Conservation (phyloP, 257 asterid genomes). For the Leptodermis oblonga region DNA sequence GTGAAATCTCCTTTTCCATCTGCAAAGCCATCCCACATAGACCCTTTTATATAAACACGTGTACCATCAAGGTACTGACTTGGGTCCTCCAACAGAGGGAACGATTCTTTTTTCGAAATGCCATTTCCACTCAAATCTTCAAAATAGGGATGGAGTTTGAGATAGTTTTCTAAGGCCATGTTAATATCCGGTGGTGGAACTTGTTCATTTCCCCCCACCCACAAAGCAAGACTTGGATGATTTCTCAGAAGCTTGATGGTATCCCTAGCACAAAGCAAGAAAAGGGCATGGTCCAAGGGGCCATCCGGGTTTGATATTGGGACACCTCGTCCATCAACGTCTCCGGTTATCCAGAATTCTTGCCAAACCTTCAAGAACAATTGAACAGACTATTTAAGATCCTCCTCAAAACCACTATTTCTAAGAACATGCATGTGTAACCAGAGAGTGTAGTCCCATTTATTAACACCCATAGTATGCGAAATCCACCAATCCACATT, state of each 20-base stretch:
- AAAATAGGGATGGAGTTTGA: conserved; percentile 70
- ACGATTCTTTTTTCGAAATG: conserved; percentile 18
- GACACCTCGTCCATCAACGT: conserved; percentile 80
- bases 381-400: background rate
- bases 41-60: conserved; percentile 73
- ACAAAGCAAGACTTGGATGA: conserved; percentile 95
- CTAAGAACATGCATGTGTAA: background rate
- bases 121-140: conserved; percentile 20
- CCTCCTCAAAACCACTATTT: background rate
- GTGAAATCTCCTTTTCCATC: conserved; percentile 84
- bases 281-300: conserved; percentile 90
- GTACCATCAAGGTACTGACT: conserved; percentile 92
- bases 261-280: conserved; percentile 87
- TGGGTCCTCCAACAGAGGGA: conserved; percentile 47
- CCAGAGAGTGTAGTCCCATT: background rate
- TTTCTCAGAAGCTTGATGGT: conserved; percentile 86
- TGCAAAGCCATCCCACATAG: conserved; percentile 99
- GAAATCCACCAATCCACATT: background rate
- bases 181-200: conserved; percentile 88
- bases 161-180: conserved; percentile 54
- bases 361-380: conserved; percentile 82
- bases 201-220: conserved; percentile 99
- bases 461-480: background rate
- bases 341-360: conserved; percentile 99
- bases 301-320: conserved; percentile 91